Percentiles rank a stretch among this genome's conserved stretches.
phyloP scores from a whole-genome alignment of 495 filamentous ascomycete species.

The Penicillium riverlandense region DNA sequence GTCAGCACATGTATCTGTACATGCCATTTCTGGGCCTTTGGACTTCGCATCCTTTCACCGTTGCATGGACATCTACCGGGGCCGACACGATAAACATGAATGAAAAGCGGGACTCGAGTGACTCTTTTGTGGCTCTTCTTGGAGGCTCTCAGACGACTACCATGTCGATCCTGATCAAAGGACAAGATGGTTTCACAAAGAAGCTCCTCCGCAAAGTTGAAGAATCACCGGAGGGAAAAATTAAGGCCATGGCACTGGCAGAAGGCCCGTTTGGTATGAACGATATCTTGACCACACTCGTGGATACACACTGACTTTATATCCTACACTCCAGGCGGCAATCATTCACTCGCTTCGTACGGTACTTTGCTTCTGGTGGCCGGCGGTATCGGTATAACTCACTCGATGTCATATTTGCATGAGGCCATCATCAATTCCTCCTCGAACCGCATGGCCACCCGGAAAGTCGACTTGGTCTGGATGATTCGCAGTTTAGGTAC shows the following conservation, averaged over 20 bases:
- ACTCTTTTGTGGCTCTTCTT: slow-evolving; percentile 27
- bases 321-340: slow-evolving; percentile 21
- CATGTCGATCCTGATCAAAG: slow-evolving; percentile 47
- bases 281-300: no score
- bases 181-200: slow-evolving; percentile 47
- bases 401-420: slow-evolving; percentile 48
- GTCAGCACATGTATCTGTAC: slow-evolving; percentile 52
- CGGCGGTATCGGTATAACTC: slow-evolving; percentile 54
- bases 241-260: slow-evolving; percentile 40
- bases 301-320: no score
- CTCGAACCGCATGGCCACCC: slow-evolving; percentile 32
- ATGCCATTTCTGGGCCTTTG: slow-evolving; percentile 42
- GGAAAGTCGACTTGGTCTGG: slow-evolving; percentile 34
- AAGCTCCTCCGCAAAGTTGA: slow-evolving; percentile 40
- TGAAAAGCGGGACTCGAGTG: slow-evolving; percentile 26
- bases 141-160: slow-evolving; percentile 26
- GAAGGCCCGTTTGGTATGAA: slow-evolving; percentile 50
- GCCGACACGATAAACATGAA: slow-evolving; percentile 1
- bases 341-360: slow-evolving; percentile 44
- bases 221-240: slow-evolving; percentile 28
- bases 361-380: slow-evolving; percentile 50
- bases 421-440: slow-evolving; percentile 39
- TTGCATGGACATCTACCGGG: slow-evolving; percentile 40
- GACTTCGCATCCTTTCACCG: slow-evolving; percentile 52
- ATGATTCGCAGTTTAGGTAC: slow-evolving; percentile 34